Evolutionary conservation across 495 filamentous ascomycete species (phyloP).

Genomic region (Umbilicaria muhlenbergii): DNA sequence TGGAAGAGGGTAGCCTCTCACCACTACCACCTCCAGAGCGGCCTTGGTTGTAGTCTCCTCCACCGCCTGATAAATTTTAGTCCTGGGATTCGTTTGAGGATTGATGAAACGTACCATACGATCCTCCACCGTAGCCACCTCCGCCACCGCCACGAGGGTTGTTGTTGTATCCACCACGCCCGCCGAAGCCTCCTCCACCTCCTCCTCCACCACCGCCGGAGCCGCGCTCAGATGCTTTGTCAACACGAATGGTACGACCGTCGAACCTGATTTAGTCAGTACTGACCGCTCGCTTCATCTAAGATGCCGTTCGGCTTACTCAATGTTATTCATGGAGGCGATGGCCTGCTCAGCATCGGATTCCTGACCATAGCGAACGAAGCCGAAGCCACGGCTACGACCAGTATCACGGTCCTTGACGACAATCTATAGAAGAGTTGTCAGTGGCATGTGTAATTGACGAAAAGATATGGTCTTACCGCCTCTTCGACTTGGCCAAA

Average conservation of each 20-base stretch:
- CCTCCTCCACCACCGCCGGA: slow-evolving; percentile 18
- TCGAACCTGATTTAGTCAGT: slow-evolving; percentile 55
- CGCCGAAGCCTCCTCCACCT: slow-evolving; percentile 17
- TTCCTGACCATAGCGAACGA: slow-evolving; percentile 74
- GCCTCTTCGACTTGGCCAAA: slow-evolving; percentile 86
- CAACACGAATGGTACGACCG: slow-evolving; percentile 87
- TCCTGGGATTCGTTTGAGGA: too few relatives aligned
- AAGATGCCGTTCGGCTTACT: slow-evolving; percentile 40
- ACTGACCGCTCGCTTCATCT: background rate
- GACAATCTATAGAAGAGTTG: slow-evolving; percentile 48
- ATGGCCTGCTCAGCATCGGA: slow-evolving; percentile 76
- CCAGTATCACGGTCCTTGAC: slow-evolving; percentile 95
- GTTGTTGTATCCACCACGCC: slow-evolving; percentile 31
- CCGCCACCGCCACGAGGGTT: slow-evolving; percentile 22
- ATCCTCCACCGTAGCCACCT: slow-evolving; percentile 17
- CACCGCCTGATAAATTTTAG: background rate
- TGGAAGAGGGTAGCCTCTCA: slow-evolving; percentile 8
- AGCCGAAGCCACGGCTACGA: slow-evolving; percentile 93
- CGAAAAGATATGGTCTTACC: slow-evolving; percentile 37
- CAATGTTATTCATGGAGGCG: slow-evolving; percentile 75
- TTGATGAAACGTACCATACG: too few relatives aligned
- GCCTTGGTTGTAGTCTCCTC: slow-evolving; percentile 15
- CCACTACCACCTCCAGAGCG: slow-evolving; percentile 19
- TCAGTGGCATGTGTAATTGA: slow-evolving; percentile 12
- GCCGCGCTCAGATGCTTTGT: slow-evolving; percentile 78